Percentiles rank a stretch among this genome's conserved stretches.
Conservation (phyloP, 768 basidiomycete species). For the Mycena chlorophos region DNA sequence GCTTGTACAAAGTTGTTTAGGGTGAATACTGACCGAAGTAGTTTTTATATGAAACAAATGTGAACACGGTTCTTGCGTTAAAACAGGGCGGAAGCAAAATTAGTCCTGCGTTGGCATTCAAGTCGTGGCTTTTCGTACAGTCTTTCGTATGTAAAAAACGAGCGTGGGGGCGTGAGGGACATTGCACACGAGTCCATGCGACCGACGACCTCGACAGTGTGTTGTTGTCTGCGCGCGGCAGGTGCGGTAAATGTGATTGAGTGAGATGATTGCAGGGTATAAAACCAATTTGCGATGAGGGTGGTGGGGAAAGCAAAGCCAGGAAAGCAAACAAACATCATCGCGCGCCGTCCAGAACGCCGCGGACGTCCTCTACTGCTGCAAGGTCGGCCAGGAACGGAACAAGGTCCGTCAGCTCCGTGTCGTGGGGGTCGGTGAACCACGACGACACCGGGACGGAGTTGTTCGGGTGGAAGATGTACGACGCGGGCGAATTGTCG, state of each 20-base stretch:
- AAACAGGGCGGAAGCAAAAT: background rate
- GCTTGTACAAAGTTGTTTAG: background rate
- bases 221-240: too few relatives aligned
- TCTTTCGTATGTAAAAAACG: conserved; percentile 21
- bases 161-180: background rate
- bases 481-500: conserved; percentile 77
- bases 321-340: conserved; percentile 15
- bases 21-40: background rate
- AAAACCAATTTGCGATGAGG: conserved; percentile 18
- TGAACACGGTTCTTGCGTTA: background rate
- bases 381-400: conserved; percentile 67
- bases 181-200: background rate
- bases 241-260: background rate
- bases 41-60: background rate
- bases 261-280: conserved; percentile 23
- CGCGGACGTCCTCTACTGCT: conserved; percentile 63
- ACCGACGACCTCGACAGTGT: background rate
- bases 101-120: background rate
- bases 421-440: conserved; percentile 79
- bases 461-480: conserved; percentile 81
- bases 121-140: conserved; percentile 21
- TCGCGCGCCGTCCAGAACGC: conserved; percentile 51
- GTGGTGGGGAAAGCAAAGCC: conserved; percentile 13
- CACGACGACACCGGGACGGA: conserved; percentile 76
- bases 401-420: conserved; percentile 67